Conservation (phyloP, 345 rosid species). For the Carallia brachiata region DNA sequence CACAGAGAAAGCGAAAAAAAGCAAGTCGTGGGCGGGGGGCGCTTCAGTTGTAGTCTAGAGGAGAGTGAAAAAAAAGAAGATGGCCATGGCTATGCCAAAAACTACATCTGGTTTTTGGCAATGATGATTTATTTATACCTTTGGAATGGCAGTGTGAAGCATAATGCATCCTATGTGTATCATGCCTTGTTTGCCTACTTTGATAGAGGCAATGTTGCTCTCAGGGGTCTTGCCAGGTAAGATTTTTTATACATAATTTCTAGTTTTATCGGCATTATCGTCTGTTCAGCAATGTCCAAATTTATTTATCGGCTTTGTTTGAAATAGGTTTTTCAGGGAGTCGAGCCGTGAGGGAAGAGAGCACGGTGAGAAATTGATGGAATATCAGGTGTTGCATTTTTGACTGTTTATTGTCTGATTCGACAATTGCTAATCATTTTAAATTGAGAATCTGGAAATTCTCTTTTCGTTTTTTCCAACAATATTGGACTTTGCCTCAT, state of each 20-base stretch:
- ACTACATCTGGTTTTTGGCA: too few relatives aligned
- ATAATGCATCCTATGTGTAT: slow-evolving; percentile 34
- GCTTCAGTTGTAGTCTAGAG: too few relatives aligned
- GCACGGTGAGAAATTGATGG: slow-evolving; percentile 36
- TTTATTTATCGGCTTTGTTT: neutral
- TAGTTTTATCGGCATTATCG: neutral
- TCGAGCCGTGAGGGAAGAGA: slow-evolving; percentile 31
- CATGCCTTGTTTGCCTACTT: slow-evolving; percentile 37
- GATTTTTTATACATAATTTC: neutral
- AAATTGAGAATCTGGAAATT: neutral
- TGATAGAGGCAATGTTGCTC: slow-evolving; percentile 33
- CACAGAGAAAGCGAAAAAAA: neutral
- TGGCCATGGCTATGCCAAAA: slow-evolving; percentile 5
- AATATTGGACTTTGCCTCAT: neutral
- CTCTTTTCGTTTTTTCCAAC: neutral
- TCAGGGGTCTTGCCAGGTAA: slow-evolving; percentile 33
- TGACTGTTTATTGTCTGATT: neutral
- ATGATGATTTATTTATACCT: too few relatives aligned
- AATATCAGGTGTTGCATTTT: slow-evolving; percentile 26
- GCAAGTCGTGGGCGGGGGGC: too few relatives aligned
- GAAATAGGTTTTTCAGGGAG: slow-evolving; percentile 30
- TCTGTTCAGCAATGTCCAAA: neutral
- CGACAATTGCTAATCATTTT: neutral
- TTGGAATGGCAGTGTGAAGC: slow-evolving; percentile 29
- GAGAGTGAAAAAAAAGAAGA: neutral